Base-by-base conservation (phyloP, 805 yeast species). In the Wilhelminamyces savonicus region DNA sequence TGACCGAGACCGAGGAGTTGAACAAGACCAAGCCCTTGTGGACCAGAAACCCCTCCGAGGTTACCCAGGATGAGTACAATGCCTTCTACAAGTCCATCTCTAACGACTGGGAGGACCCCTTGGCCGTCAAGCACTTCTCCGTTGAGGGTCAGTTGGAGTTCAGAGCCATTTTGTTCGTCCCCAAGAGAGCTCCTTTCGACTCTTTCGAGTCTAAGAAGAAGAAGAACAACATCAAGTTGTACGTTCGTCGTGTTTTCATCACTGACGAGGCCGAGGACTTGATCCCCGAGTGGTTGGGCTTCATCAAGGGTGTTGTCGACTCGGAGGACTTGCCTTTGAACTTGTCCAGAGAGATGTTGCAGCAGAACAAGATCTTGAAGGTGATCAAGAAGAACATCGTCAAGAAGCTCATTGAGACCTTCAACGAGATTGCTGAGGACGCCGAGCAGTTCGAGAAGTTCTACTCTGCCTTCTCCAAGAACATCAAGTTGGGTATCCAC, bases 91-190 rank as follows among this genome's bases (percentile, higher is more conserved):
- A 92, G 76, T 87, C 97, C 29, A 92, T 92, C 58, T 88, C 98
- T 34, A 92, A 92, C 70, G 99, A 92, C 70, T 92, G 98, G 98
- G 98, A 92, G 74, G 98, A 92, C 63, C 99, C 96, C 69, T 78
- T 92, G 62, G 97, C 97, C 48, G 97, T 92, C 49, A 92, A 92
- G 78, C 99, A 92, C 73, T 92, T 92, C 78, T 85, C 96, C 30
- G 99, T 92, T 57, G 99, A 92, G 75, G 99, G 99, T 76, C 98
- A 92, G 76, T 78, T 92, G 55, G 99, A 92, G 75, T 92, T 92
- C 80, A 88, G 82, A 74, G 97, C 98, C 43, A 92, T 92, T 58
- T 74, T 92, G 54, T 92, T 86, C 59, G 78, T 92, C 69, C 99
- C 99, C 69, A 85, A 83, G 76, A 87, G 98, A 75, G 97, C 99